phyloP scores from a whole-genome alignment of 2,329 filamentous ascomycete species.

The Coniosporium tulheliwenetii region DNA sequence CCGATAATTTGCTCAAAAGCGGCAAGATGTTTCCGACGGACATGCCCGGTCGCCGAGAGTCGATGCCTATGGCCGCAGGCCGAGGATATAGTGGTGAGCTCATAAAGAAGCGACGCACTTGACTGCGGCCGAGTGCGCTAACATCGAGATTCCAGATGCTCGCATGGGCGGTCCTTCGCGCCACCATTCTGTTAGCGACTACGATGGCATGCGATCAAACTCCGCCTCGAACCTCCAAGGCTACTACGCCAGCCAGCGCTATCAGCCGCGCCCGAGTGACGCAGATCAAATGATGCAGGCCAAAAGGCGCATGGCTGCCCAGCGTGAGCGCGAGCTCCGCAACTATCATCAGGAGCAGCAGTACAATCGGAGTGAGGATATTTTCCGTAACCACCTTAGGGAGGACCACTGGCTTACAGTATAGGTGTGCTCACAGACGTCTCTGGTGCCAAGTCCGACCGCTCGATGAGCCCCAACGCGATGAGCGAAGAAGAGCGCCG shows the following conservation, averaged over 20 bases:
- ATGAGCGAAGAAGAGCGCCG: slow-evolving; percentile 95
- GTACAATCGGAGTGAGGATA: slow-evolving; percentile 96
- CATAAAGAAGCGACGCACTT: slow-evolving; percentile 1
- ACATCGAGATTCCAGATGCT: slow-evolving; percentile 39
- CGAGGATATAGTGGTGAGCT: slow-evolving; percentile 13
- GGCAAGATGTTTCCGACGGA: slow-evolving; percentile 66
- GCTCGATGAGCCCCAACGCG: slow-evolving; percentile 63
- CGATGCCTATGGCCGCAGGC: slow-evolving; percentile 46
- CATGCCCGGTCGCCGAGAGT: slow-evolving; percentile 64
- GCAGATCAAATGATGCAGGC: slow-evolving; percentile 98
- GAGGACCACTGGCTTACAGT: slow-evolving; percentile 16
- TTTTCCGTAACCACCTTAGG: slow-evolving; percentile 25
- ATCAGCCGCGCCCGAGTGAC: slow-evolving; percentile 76
- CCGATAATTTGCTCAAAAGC: slow-evolving; percentile 92
- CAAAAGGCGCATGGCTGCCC: slow-evolving; percentile 97
- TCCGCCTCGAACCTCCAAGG: slow-evolving; percentile 70
- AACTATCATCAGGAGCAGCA: slow-evolving; percentile 99
- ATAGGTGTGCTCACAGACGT: slow-evolving; percentile 52
- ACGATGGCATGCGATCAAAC: slow-evolving; percentile 60
- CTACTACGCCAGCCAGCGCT: slow-evolving; percentile 88
- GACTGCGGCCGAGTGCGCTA: not conserved
- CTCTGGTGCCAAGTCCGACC: slow-evolving; percentile 66
- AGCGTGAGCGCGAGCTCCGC: slow-evolving; percentile 95
- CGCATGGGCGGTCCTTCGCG: slow-evolving; percentile 53
- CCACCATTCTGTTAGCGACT: slow-evolving; percentile 75